A percentile compares a stretch with the other conserved stretches of the same genome.
phyloP scores from a whole-genome alignment of 2,329 filamentous ascomycete genomes.

The Verticillium nonalfalfae region DNA sequence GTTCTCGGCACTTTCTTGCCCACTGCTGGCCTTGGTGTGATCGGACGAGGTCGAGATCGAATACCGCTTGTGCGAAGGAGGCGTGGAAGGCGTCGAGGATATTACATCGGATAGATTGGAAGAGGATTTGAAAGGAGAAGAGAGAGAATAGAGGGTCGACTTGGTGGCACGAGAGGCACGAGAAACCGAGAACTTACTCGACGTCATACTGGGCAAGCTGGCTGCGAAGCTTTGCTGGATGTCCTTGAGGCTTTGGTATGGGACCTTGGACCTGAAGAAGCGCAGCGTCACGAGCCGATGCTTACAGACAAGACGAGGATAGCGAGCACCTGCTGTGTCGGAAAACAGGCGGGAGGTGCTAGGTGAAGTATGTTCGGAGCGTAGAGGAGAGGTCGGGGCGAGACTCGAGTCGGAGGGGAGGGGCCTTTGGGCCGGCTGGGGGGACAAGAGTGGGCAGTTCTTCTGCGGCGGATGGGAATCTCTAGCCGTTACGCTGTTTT shows the following conservation, averaged over 20 bases:
- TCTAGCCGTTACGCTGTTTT: not conserved
- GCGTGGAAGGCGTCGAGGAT: conserved; percentile 2
- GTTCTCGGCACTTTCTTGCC: conserved; percentile 6
- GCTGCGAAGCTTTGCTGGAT: not conserved
- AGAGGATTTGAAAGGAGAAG: conserved; percentile 22
- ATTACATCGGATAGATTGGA: not conserved
- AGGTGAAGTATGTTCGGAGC: not conserved
- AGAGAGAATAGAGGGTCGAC: conserved; percentile 24
- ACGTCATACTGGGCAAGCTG: conserved; percentile 34
- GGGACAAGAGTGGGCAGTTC: not conserved
- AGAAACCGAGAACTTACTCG: conserved; percentile 30
- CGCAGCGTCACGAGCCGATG: not conserved
- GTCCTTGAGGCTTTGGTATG: not conserved
- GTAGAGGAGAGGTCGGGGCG: not conserved
- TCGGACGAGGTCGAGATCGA: conserved; percentile 8
- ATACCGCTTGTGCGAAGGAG: conserved; percentile 8
- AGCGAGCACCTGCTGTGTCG: not conserved
- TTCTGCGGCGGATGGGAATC: not conserved
- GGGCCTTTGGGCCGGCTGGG: not conserved
- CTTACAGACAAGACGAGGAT: conserved; percentile 3
- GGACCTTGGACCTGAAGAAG: not conserved
- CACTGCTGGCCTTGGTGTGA: conserved; percentile 9
- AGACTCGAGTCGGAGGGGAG: not conserved
- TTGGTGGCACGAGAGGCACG: conserved; percentile 25
- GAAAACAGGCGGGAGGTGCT: not conserved